Conservation (phyloP, 1,139 yeast genomes). For the Ogataea hybrid region DNA sequence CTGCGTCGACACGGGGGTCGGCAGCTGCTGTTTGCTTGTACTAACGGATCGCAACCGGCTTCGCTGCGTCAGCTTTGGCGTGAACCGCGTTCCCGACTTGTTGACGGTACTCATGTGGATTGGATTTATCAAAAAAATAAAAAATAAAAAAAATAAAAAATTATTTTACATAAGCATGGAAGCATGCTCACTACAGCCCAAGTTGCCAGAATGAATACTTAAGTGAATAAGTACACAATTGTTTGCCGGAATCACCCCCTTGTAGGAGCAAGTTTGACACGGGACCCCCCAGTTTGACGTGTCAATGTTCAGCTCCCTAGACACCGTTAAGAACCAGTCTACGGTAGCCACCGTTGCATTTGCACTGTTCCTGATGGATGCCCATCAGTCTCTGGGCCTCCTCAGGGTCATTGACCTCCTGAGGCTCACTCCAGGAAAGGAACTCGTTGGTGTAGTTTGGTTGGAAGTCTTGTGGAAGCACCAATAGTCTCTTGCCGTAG, state of each 20-base stretch:
- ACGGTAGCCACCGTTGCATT: constrained; percentile 49
- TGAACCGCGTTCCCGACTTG: no score
- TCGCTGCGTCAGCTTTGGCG: no score
- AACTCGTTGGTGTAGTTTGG: constrained; percentile 53
- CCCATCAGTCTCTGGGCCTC: constrained; percentile 48
- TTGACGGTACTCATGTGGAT: no score
- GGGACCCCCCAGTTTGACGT: neutral
- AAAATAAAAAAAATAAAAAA: no score
- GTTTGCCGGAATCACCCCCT: neutral
- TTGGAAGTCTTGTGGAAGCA: constrained; percentile 47
- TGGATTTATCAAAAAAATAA: no score
- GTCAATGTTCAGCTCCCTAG: constrained; percentile 1
- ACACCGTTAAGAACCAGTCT: constrained; percentile 35
- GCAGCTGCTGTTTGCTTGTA: no score
- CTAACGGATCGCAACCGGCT: no score
- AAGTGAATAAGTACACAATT: no score
- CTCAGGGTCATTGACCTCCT: constrained; percentile 45
- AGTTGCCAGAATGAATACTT: no score
- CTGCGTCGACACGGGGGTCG: no score
- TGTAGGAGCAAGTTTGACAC: neutral
- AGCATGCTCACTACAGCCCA: no score
- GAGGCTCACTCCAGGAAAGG: constrained; percentile 50
- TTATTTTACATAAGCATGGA: no score
- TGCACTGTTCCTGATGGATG: constrained; percentile 46
- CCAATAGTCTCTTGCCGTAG: constrained; percentile 53